Base-by-base conservation (phyloP, 495 filamentous ascomycete species). In the Articulospora tetracladia region DNA sequence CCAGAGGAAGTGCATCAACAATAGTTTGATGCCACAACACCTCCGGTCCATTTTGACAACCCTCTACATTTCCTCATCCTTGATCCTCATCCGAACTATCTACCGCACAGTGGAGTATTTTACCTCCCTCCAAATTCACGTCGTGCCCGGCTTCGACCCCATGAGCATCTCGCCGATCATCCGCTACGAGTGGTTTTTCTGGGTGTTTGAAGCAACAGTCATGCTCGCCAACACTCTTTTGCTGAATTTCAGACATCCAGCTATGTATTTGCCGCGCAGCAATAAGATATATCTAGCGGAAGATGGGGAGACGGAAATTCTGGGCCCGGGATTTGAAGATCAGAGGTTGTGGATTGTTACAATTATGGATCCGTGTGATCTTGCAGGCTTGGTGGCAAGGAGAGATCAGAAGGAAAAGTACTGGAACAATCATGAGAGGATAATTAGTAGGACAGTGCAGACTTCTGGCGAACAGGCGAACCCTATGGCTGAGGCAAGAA, bases 141-240 rank as follows among this genome's bases (percentile, higher is more conserved):
- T 17, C 32, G 30, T 17, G 20, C 28, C n/a, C 4, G 23, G 63
- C 68, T 7, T 51, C 54, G 1, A 65, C 69, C 22, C 46, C 47
- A n/a, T 27, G 1, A 28, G 19, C 34, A 53, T 74, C 10, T 83
- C 75, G 34, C 82, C 83, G 0, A 70, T 86, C 36, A 60, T 86
- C 51, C 82, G 81, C 24, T 79, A 86, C 52, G 87, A 90, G 66
- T 85, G 81, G 79, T 88, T 82, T 68, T 89, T 90, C 66, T 90
- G 82, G 71, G 74, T 90, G 24, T 90, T 89, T 61, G 88, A 90
- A 66, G 78, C 78, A 0, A 67, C 69, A 15, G 68, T 87, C 59
- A 90, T 91, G 87, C 75, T 86, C 6, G 49, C 62, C 52, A 90
- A 90, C 57, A 78, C 73, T 28, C 70, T 80, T 3, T 60, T 90